phyloP scores from a whole-genome alignment of 352 stramenopile genomes.

The Phytophthora ramorum region DNA sequence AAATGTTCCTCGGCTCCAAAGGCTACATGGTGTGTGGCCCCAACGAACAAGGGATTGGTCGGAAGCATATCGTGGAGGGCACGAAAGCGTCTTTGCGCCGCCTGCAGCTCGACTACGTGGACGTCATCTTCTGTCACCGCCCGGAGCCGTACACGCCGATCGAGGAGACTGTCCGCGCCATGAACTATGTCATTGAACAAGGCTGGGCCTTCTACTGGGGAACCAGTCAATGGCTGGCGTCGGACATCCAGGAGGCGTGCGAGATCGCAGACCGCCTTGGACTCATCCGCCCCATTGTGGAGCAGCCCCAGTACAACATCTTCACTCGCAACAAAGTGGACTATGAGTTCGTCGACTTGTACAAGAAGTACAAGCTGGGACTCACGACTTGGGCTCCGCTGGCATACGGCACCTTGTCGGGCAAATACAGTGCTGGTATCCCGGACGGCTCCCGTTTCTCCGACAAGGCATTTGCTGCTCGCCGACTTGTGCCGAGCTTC shows the following conservation, averaged over 20 bases:
- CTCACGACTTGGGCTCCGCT: conserved; percentile 58
- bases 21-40: conserved; percentile 23
- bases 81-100: conserved; percentile 47
- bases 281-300: conserved; percentile 44
- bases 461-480: background rate
- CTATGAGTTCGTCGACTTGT: conserved; percentile 52
- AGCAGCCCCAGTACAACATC: conserved; percentile 74
- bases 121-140: conserved; percentile 71
- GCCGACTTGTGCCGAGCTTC: background rate
- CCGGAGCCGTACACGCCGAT: conserved; percentile 61
- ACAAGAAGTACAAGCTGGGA: conserved; percentile 59
- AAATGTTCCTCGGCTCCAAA: conserved; percentile 52
- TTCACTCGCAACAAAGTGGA: conserved; percentile 55
- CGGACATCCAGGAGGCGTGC: conserved; percentile 56
- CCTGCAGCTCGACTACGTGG: conserved; percentile 59
- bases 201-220: conserved; percentile 73
- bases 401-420: conserved; percentile 53
- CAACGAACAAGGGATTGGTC: conserved; percentile 40
- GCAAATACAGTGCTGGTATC: conserved; percentile 56
- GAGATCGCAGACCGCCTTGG: conserved; percentile 44
- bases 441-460: conserved; percentile 38
- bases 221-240: conserved; percentile 30
- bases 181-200: conserved; percentile 62
- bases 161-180: conserved; percentile 61
- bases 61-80: conserved; percentile 61